These are phyloP conservation scores for Claviceps purpurea DNA, from an alignment of 2,329 filamentous ascomycete species.

Conservation along the genomic window DNA sequence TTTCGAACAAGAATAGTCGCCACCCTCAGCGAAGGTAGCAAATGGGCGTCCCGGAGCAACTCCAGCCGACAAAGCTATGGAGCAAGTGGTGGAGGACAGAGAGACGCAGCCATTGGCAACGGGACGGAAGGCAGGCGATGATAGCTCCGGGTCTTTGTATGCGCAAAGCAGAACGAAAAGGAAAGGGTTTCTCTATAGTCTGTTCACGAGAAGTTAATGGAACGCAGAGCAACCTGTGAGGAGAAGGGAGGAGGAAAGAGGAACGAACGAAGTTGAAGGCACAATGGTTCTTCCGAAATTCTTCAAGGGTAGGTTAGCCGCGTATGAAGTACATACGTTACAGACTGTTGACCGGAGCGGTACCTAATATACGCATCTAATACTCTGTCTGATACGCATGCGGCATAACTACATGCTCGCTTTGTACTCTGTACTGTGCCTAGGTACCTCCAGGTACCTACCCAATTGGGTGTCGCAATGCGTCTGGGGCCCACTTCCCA, in stretches of 20 bases:
- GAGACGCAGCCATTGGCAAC: neutral
- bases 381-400: too few relatives aligned
- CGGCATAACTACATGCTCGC: neutral
- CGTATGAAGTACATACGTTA: too few relatives aligned
- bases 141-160: neutral
- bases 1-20: neutral
- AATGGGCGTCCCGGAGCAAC: neutral
- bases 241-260: neutral
- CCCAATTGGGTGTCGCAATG: neutral
- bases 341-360: too few relatives aligned
- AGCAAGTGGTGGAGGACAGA: neutral
- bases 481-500: neutral
- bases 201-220: slow-evolving; percentile 5
- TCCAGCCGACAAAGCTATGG: neutral
- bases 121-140: neutral
- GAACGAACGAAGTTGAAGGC: neutral
- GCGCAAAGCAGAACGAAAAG: slow-evolving; percentile 3
- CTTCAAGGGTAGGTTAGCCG: neutral
- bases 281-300: too few relatives aligned
- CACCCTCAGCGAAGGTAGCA: neutral
- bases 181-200: slow-evolving; percentile 8
- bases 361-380: too few relatives aligned
- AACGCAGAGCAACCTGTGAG: neutral
- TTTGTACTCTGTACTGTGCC: neutral
- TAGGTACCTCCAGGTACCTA: neutral